A percentile compares a stretch with the other conserved stretches of the same genome.
Conservation (phyloP, 495 filamentous ascomycete species). For the Aspergillus haitiensis region DNA sequence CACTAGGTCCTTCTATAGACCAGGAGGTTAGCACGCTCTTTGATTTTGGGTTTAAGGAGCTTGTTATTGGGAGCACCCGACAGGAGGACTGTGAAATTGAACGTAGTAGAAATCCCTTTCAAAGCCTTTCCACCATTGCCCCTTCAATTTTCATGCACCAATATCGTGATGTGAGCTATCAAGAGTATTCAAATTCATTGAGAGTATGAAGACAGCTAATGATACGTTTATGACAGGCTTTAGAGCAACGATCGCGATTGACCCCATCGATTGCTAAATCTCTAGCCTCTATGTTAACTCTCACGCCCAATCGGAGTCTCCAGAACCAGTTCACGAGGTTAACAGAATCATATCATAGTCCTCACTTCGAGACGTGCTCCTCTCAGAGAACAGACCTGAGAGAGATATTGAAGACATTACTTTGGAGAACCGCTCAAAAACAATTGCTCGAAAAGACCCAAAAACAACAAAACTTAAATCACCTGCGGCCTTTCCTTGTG, state of each 20-base stretch:
- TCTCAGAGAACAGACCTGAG: background rate
- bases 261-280: slow-evolving; percentile 40
- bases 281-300: slow-evolving; percentile 31
- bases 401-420: slow-evolving; percentile 22
- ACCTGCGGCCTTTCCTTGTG: background rate
- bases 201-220: slow-evolving; percentile 10
- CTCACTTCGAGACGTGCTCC: background rate
- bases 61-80: slow-evolving; percentile 22
- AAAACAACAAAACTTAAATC: slow-evolving; percentile 8
- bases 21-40: slow-evolving; percentile 24
- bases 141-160: slow-evolving; percentile 38
- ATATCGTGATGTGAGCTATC: slow-evolving; percentile 37
- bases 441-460: slow-evolving; percentile 20
- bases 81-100: background rate
- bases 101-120: background rate
- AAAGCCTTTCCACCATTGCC: slow-evolving; percentile 28
- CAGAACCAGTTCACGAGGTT: slow-evolving; percentile 17
- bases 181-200: background rate
- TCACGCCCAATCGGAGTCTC: slow-evolving; percentile 18
- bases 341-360: background rate
- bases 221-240: slow-evolving; percentile 28
- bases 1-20: background rate
- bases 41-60: slow-evolving; percentile 28
- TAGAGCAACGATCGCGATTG: slow-evolving; percentile 39
- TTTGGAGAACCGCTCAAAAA: slow-evolving; percentile 36